Evolutionary conservation across 345 rosid genomes (phyloP).

Genomic region (Citrus inodora): DNA sequence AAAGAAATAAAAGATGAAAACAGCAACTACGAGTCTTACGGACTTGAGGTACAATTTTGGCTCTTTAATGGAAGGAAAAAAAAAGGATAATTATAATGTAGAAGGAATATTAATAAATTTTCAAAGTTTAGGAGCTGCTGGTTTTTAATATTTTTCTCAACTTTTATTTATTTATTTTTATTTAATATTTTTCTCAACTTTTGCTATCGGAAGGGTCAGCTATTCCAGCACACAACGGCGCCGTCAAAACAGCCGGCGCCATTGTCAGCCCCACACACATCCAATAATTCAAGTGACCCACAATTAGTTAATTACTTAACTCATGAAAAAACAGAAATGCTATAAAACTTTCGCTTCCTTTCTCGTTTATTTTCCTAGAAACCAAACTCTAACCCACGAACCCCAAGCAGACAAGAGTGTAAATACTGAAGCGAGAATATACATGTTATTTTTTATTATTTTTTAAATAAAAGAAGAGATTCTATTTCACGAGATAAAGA

Average conservation of each 20-base stretch:
- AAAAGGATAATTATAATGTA: too few relatives aligned
- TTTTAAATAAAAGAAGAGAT: too few relatives aligned
- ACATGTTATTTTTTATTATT: not conserved
- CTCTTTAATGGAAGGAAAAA: too few relatives aligned
- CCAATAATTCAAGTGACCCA: slow-evolving; percentile 40
- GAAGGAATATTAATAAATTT: too few relatives aligned
- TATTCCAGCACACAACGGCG: slow-evolving; percentile 39
- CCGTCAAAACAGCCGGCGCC: slow-evolving; percentile 29
- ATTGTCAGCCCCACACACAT: slow-evolving; percentile 31
- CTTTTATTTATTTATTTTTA: not conserved
- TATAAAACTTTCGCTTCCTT: not conserved
- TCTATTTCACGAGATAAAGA: not conserved
- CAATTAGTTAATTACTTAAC: not conserved
- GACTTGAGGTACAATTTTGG: too few relatives aligned
- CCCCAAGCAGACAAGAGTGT: not conserved
- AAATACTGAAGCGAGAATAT: too few relatives aligned
- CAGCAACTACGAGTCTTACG: too few relatives aligned
- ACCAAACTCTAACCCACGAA: too few relatives aligned
- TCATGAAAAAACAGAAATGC: not conserved
- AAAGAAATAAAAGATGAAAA: too few relatives aligned
- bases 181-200: too few relatives aligned
- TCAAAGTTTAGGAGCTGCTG: too few relatives aligned
- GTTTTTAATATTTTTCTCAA: not conserved
- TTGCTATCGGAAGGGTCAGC: slow-evolving; percentile 70
- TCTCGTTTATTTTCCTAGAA: not conserved